These are phyloP conservation scores for Claviceps maximensis DNA, from an alignment of 2,329 filamentous ascomycete species.

Conservation along the genomic window DNA sequence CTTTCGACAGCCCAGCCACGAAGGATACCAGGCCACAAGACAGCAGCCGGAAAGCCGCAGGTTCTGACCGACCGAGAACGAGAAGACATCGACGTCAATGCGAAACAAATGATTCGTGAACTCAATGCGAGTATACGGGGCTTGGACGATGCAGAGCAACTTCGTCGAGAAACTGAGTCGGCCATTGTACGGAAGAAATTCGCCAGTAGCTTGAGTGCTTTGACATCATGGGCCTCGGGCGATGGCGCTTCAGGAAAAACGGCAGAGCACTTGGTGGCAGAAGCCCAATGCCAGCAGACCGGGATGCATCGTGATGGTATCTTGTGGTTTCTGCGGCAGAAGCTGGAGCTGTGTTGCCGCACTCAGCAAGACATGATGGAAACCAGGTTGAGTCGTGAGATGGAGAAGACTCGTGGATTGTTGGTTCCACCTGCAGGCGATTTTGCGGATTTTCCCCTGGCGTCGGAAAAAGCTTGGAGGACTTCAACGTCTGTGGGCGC, in stretches of 20 bases:
- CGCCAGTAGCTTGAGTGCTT: constrained; percentile 47
- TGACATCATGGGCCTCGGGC: constrained; percentile 54
- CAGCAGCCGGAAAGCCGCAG: constrained; percentile 30
- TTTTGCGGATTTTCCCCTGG: constrained; percentile 19
- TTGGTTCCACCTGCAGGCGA: constrained; percentile 29
- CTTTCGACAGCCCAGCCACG: constrained; percentile 66
- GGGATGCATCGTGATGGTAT: constrained; percentile 68
- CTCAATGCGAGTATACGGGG: constrained; percentile 69
- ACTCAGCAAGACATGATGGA: constrained; percentile 90
- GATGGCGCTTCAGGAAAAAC: constrained; percentile 34
- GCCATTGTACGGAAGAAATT: constrained; percentile 61
- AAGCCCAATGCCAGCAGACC: constrained; percentile 53
- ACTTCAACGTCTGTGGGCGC: not conserved
- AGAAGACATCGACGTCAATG: constrained; percentile 76
- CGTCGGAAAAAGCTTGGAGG: constrained; percentile 7
- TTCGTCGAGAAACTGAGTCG: constrained; percentile 63
- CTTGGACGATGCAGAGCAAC: constrained; percentile 68
- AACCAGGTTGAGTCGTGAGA: constrained; percentile 65
- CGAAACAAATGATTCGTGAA: constrained; percentile 73
- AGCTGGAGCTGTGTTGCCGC: constrained; percentile 61
- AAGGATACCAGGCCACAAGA: constrained; percentile 34
- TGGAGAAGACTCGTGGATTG: constrained; percentile 81
- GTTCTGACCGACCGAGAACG: constrained; percentile 69
- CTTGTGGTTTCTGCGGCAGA: constrained; percentile 65
- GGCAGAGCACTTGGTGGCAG: constrained; percentile 57